Evolutionary conservation across 2,329 filamentous ascomycete genomes (phyloP), one percentile per base, ranked within the genome.

Genomic region (Curvularia spicifera): DNA sequence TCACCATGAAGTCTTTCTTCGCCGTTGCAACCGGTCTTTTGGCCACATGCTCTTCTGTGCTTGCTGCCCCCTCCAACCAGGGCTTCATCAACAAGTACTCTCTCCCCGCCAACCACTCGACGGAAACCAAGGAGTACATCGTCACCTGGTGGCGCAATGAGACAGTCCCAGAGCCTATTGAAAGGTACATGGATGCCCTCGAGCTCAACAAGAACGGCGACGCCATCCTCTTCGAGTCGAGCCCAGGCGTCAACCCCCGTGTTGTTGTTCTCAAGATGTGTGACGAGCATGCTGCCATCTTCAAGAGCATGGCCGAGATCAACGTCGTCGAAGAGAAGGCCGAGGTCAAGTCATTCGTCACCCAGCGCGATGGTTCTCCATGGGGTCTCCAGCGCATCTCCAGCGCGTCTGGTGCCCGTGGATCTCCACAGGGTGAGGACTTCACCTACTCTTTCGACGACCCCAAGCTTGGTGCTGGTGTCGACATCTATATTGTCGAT

Each of bases 401-500:
- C 4, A 71, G 69, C 49, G 64, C 69, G 5, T 65, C 67, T 24
- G 72, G 81, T 53, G 69, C 69, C n/a, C 64, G 64, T 13, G 73
- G 72, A 37, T 61, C 62, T 5, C 64, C 71, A 5, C 56, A 65
- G 10, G 53, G 46, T 39, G 66, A 73, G 45, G 71, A 78, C 58
- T 82, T 78, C 65, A 79, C 75, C 26, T 82, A 82, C 68, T 60
- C 71, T 1, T 80, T 74, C 57, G 60, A 75, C 22, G 72, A 78
- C 35, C 59, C 72, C 46, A 57, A 51, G 1, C 74, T 78, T 9
- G 79, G 79, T 51, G 60, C 66, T 20, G 78, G 78, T 51, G 78
- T 80, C n/a, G 80, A 82, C 55, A 78, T 83, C 54, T 82, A 83
- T 68, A 71, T 82, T 53, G 66, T 83, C n/a, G 81, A 82, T 64